phyloP scores from a whole-genome alignment of 2,329 filamentous ascomycete species.

The Amesomyces nigricolor region DNA sequence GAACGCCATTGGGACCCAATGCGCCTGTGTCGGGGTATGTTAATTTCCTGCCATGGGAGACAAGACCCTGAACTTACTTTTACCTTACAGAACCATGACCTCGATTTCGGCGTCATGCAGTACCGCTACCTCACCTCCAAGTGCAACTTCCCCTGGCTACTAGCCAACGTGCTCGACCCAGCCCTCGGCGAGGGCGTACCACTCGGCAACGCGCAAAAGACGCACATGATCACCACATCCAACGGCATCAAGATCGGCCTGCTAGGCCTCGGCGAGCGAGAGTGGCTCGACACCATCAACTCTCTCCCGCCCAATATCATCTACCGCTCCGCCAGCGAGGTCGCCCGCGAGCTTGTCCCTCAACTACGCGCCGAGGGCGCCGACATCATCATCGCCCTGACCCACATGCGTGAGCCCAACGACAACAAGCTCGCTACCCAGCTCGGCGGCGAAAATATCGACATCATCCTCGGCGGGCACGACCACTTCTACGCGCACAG shows the following conservation, averaged over 20 bases:
- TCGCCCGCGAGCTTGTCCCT: slow-evolving; percentile 70
- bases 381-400: slow-evolving; percentile 75
- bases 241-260: slow-evolving; percentile 83
- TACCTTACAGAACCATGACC: slow-evolving; percentile 67
- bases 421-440: slow-evolving; percentile 79
- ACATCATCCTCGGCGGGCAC: slow-evolving; percentile 82
- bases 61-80: neutral
- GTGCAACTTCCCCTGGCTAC: slow-evolving; percentile 82
- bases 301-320: slow-evolving; percentile 73
- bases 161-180: slow-evolving; percentile 83
- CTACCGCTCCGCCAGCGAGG: slow-evolving; percentile 72
- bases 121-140: slow-evolving; percentile 66
- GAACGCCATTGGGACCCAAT: slow-evolving; percentile 70
- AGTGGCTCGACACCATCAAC: slow-evolving; percentile 89
- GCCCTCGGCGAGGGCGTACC: slow-evolving; percentile 69
- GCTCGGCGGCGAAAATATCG: slow-evolving; percentile 61
- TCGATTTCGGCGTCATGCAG: slow-evolving; percentile 84
- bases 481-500: slow-evolving; percentile 83
- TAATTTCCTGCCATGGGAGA: neutral
- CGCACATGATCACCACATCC: slow-evolving; percentile 69
- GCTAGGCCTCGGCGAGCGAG: slow-evolving; percentile 78
- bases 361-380: slow-evolving; percentile 68
- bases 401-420: slow-evolving; percentile 83
- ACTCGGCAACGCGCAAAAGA: slow-evolving; percentile 69
- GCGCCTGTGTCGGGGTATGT: slow-evolving; percentile 74